Conservation (phyloP, 1,139 yeast species). For the Diutina rugosa region DNA sequence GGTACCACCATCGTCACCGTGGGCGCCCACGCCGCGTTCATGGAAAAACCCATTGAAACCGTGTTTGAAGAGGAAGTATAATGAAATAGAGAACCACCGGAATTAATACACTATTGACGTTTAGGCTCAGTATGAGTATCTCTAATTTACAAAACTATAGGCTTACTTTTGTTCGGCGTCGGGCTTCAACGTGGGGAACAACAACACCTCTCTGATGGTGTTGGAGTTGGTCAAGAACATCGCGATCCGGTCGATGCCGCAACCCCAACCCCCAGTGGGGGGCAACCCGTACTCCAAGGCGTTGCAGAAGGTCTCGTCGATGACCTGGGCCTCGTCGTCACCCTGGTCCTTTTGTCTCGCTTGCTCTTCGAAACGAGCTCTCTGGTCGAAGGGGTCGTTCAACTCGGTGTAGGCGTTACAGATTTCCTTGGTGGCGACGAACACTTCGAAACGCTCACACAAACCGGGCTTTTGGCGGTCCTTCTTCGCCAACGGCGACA, state of each 20-base stretch:
- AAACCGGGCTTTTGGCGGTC: conserved; percentile 86
- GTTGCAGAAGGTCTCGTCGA: conserved; percentile 94
- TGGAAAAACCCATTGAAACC: conserved; percentile 97
- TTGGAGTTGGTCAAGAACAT: conserved; percentile 96
- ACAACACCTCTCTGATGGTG: conserved; percentile 92
- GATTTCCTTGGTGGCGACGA: conserved; percentile 96
- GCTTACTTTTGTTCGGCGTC: conserved; percentile 21
- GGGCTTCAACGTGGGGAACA: conserved; percentile 98
- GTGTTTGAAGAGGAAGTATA: conserved; percentile 81
- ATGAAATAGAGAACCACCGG: background rate
- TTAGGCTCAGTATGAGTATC: background rate
- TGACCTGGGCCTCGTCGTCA: conserved; percentile 95
- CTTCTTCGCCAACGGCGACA: conserved; percentile 98
- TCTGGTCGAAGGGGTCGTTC: conserved; percentile 98
- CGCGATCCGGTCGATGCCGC: conserved; percentile 96
- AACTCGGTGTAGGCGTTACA: conserved; percentile 97
- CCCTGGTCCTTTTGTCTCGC: conserved; percentile 98
- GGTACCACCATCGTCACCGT: conserved; percentile 89
- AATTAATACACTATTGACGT: background rate
- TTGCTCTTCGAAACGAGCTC: conserved; percentile 95
- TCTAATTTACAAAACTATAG: background rate
- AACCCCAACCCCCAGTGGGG: conserved; percentile 99
- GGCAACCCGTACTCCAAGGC: conserved; percentile 98
- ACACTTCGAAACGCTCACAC: conserved; percentile 97
- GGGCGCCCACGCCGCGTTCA: conserved; percentile 79